Evolutionary conservation across 2,329 filamentous ascomycete species (phyloP).

Genomic region (Talaromyces sp.): DNA sequence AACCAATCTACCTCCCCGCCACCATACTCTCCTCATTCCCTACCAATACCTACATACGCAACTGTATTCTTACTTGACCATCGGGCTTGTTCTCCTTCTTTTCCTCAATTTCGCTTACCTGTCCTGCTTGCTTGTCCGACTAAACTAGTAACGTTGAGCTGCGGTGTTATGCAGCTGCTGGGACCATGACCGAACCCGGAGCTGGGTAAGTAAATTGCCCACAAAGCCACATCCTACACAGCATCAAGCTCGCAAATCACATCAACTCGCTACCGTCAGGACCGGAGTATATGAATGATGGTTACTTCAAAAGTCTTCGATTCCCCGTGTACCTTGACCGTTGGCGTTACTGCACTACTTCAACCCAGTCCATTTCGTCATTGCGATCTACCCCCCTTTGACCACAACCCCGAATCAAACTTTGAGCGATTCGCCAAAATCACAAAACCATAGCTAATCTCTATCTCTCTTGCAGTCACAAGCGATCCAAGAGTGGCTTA

Average conservation of each 20-base stretch:
- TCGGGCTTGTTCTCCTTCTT: background rate
- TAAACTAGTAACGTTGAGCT: background rate
- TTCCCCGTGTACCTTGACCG: background rate
- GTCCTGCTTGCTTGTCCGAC: background rate
- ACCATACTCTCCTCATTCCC: background rate
- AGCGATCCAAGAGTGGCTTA: constrained; percentile 53
- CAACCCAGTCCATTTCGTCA: background rate
- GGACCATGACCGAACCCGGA: constrained; percentile 8
- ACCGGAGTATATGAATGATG: background rate
- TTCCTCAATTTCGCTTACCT: background rate
- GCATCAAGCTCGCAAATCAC: background rate
- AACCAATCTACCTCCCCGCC: background rate
- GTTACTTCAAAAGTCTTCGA: background rate
- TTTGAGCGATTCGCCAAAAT: background rate
- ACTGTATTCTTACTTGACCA: background rate
- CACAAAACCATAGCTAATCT: background rate
- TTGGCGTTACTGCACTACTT: no score
- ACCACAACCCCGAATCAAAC: background rate
- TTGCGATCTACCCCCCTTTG: background rate
- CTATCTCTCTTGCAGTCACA: constrained; percentile 36
- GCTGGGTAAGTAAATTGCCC: constrained; percentile 2
- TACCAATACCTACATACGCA: background rate
- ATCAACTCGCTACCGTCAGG: background rate
- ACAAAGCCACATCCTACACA: background rate
- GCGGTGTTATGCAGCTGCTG: constrained; percentile 6